Base-by-base conservation (phyloP, 2,329 filamentous ascomycete genomes). In the Orbilia blumenaviensis region DNA sequence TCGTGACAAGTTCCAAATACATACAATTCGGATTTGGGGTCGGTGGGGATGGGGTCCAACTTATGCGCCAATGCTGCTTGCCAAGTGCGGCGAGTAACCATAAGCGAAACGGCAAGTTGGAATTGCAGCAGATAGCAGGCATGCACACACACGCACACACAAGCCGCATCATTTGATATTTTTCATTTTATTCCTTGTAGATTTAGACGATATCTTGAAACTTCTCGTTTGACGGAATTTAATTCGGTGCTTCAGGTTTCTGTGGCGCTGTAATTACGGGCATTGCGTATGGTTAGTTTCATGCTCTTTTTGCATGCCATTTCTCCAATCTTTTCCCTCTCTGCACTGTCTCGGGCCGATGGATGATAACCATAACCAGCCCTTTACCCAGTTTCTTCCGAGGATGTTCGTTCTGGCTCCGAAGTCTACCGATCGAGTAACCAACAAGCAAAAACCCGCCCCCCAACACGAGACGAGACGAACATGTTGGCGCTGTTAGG, bases 51-150 rank as follows among this genome's bases (percentile, higher is more conserved):
- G 34, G 23, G 16, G 14, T 12, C 12, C 12, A 6, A 10, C 36
- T 14, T 25, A 44, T 56, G 44, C 62, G 63, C 71, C 63, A 75
- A 75, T 67, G 41, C 41, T 63, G 60, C 42, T 44, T 67, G 63
- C 71, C 62, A 75, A 68, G 71, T 62, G 71, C 71, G 71, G 71
- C 71, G 71, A 75, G 62, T 50, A 67, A 52, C 63, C 62, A 52
- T 36, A 73, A 66, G 68, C 68, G 68, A 73, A 50, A 38, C 32
- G 61, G 58, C 60, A 60, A 48, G 41, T 61, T 41, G 52, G 60
- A 29, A 54, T 61, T n/a, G 52, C 42, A 66, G 27, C 34, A 56
- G 14, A 41, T 66, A 41, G 29, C n/a, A n/a, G n/a, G n/a, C n/a
- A n/a, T n/a, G n/a, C n/a, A n/a, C n/a, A n/a, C n/a, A n/a, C n/a